Base-by-base conservation (phyloP, 495 filamentous ascomycete species). In the Talaromyces proteolyticus region DNA sequence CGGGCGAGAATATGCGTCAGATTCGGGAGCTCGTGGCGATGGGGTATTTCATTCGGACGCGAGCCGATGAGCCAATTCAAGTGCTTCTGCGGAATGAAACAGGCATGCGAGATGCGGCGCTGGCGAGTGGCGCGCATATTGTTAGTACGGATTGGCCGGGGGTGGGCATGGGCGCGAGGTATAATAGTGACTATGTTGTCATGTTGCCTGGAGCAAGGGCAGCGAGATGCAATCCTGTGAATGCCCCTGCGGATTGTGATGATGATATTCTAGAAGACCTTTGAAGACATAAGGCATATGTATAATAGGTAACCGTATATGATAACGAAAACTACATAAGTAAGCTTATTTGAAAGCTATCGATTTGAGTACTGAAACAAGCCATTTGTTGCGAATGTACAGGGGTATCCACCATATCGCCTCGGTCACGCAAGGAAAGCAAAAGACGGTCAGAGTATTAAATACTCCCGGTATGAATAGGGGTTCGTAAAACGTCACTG, bases 31-130 rank as follows among this genome's bases (percentile, higher is more conserved):
- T 49, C 19, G 47, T 49, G 11, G 11, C 34, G 12, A 49, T 12
- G 47, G 47, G 47, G 6, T 49, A 49, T 18, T 49, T 49, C 16
- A 25, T 49, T 49, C 47, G 47, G 3, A 49, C 29, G 10, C 47
- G 47, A 11, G 47, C 47, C 2, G 47, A 49, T 25, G 47, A 49
- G 20, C 47, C 47, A 8, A 49, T 49, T 23, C 47, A 49, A n/a
- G 40, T 49, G 47, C 19, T 49, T 20, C 21, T 49, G 1, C 26
- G n/a, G 10, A 36, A 49, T 24, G 36, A 49, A 10, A 36, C 34
- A 6, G 47, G 21, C 6, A 49, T 49, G 47, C 47, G 47, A 0
- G 36, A 41, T 6, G 47, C 47, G 16, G 47, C 47, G 2, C 20
- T 49, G 34, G 47, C 47, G 21, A 49, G 47, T 19, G 47, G 47